Conservation (phyloP, 2,329 filamentous ascomycete genomes). For the Penicillium frequentans region DNA sequence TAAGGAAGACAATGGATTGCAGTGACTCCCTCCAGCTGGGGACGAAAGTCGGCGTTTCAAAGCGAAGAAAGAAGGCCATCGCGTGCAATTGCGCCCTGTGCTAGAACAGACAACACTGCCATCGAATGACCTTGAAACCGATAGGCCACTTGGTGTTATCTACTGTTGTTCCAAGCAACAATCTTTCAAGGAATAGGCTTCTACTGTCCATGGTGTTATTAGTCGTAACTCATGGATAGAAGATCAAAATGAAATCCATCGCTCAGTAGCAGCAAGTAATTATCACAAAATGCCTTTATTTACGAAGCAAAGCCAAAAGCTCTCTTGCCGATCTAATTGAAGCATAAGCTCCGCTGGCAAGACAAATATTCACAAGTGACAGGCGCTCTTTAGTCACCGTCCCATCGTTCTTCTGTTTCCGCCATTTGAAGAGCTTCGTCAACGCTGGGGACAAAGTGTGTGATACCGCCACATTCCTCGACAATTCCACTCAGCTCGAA, state of each 20-base stretch:
- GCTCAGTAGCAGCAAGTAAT: background rate
- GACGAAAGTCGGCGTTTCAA: background rate
- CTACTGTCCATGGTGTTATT: background rate
- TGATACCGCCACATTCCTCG: constrained; percentile 72
- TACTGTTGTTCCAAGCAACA: background rate
- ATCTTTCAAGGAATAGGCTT: background rate
- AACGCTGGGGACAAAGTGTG: constrained; percentile 79
- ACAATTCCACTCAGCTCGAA: constrained; percentile 83
- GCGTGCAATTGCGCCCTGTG: background rate
- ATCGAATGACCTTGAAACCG: background rate
- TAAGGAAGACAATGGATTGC: background rate
- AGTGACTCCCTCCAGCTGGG: background rate
- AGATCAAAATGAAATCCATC: background rate
- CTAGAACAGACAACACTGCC: background rate
- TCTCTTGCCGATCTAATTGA: background rate
- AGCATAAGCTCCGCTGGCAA: background rate
- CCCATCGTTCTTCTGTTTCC: constrained; percentile 64
- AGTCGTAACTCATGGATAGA: background rate
- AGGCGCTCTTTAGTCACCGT: constrained; percentile 29
- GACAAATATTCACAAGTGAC: background rate
- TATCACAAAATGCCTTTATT: background rate
- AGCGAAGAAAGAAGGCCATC: background rate
- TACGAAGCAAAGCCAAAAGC: background rate
- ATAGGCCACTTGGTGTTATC: background rate
- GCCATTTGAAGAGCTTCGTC: constrained; percentile 80